These are phyloP conservation scores for Eucalyptus sideroxylon DNA, from an alignment of 345 rosid genomes.

Conservation along the genomic window DNA sequence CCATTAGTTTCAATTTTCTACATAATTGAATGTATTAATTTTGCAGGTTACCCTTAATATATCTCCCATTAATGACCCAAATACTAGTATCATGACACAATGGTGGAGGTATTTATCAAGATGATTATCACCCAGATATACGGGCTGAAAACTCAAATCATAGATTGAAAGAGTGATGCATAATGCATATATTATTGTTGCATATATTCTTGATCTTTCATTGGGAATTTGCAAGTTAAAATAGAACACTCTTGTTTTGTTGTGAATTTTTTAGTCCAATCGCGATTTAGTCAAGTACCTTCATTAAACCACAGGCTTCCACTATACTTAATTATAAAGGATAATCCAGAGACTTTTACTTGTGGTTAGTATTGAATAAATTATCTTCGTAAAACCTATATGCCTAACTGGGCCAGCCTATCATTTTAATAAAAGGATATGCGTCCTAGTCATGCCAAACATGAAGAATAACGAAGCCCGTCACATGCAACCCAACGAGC, in stretches of 20 bases:
- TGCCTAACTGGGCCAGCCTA: neutral
- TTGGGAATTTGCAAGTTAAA: neutral
- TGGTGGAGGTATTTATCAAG: neutral
- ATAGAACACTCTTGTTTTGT: neutral
- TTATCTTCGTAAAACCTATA: neutral
- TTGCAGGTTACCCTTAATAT: neutral
- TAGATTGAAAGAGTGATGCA: neutral
- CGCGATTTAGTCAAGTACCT: neutral
- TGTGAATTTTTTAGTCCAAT: neutral
- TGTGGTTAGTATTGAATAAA: neutral
- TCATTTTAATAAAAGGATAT: neutral
- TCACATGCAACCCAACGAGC: neutral
- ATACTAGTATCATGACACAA: neutral
- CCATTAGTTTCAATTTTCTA: neutral
- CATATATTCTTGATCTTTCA: neutral
- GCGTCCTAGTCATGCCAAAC: neutral
- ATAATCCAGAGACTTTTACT: neutral
- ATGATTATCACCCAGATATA: neutral
- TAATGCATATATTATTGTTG: neutral
- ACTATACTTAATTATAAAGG: neutral
- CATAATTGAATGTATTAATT: neutral
- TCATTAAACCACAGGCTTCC: neutral
- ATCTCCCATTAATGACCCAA: neutral
- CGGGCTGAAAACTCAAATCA: neutral
- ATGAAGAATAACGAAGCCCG: neutral